Percentiles rank a stretch among this genome's conserved stretches.
Conservation (phyloP, 2,329 filamentous ascomycete species). For the Bipolaris zeicola region DNA sequence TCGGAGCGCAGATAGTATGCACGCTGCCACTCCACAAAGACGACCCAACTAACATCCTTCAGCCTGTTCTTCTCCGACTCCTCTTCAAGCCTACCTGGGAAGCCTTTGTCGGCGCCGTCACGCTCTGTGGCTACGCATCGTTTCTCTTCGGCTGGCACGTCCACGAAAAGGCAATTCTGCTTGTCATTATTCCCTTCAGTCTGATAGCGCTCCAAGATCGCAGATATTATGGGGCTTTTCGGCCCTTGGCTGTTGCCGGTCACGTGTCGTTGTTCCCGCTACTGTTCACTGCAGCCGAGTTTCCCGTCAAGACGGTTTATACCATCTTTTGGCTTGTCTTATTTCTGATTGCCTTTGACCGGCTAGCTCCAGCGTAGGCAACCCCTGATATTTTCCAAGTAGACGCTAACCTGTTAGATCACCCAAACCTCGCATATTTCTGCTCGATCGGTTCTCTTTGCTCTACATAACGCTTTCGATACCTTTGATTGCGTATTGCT, state of each 20-base stretch:
- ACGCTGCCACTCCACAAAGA: not conserved
- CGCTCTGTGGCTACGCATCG: conserved; percentile 91
- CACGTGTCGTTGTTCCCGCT: conserved; percentile 95
- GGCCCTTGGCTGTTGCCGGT: conserved; percentile 87
- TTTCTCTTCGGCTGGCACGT: conserved; percentile 99
- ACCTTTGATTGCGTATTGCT: conserved; percentile 87
- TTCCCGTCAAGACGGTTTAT: conserved; percentile 91
- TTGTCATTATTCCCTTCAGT: conserved; percentile 94
- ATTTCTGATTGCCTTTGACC: conserved; percentile 86
- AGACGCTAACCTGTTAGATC: conserved; percentile 55
- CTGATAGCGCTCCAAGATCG: conserved; percentile 88
- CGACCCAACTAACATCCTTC: conserved; percentile 13
- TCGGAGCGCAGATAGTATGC: conserved; percentile 75
- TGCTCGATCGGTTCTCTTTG: conserved; percentile 88
- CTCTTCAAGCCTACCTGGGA: conserved; percentile 84
- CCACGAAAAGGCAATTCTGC: conserved; percentile 93
- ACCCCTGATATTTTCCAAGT: not conserved
- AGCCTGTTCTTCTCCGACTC: conserved; percentile 72
- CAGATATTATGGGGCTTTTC: conserved; percentile 87
- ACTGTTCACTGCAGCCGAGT: conserved; percentile 89
- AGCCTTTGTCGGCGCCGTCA: conserved; percentile 85
- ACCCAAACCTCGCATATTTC: conserved; percentile 77
- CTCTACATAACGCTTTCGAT: conserved; percentile 90
- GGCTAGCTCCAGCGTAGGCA: conserved; percentile 75
- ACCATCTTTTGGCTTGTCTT: conserved; percentile 89